phyloP scores from a whole-genome alignment of 352 stramenopile species.

The Phytophthora idaei region DNA sequence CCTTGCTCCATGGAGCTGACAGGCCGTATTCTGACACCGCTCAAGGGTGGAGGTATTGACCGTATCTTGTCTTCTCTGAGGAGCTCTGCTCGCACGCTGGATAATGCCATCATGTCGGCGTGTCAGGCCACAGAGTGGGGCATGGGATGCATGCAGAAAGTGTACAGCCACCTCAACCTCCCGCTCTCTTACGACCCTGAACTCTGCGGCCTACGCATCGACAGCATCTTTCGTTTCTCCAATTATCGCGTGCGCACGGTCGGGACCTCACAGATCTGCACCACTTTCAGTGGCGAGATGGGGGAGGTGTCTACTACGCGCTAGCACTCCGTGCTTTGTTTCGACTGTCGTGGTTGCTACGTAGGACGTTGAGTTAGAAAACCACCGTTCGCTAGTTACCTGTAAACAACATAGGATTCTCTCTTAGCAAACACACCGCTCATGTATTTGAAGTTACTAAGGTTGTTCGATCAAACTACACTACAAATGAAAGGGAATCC shows the following conservation, averaged over 20 bases:
- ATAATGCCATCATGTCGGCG: slow-evolving; percentile 14
- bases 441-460: too few species aligned
- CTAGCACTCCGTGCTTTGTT: neutral
- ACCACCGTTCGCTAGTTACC: too few species aligned
- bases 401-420: too few species aligned
- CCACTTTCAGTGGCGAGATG: neutral
- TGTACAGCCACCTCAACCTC: slow-evolving; percentile 2
- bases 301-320: neutral
- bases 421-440: too few species aligned
- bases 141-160: slow-evolving; percentile 11
- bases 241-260: neutral
- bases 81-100: neutral
- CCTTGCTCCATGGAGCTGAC: slow-evolving; percentile 1
- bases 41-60: slow-evolving; percentile 1
- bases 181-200: neutral
- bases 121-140: neutral
- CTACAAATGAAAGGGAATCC: too few species aligned
- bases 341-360: neutral
- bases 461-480: too few species aligned
- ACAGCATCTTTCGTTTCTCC: neutral
- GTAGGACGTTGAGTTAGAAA: neutral
- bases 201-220: neutral
- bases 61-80: neutral
- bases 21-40: neutral
- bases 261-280: neutral